A percentile compares a stretch with the other conserved stretches of the same genome.
These are phyloP conservation scores for Austroboletus novae-zelandiae DNA, from an alignment of 1,284 basidiomycete species.

Conservation along the genomic window DNA sequence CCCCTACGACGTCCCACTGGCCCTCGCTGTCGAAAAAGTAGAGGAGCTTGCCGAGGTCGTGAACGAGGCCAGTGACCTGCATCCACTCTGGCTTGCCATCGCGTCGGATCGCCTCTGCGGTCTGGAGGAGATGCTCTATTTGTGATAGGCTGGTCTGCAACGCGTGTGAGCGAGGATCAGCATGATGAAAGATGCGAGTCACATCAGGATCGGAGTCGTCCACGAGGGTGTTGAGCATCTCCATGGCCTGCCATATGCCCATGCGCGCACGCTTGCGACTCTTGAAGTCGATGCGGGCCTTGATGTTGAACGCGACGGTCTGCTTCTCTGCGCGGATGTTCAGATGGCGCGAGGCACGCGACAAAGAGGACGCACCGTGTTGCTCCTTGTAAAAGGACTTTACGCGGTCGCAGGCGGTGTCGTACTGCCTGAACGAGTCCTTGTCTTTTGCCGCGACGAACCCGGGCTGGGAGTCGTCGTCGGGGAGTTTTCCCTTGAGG, in stretches of 20 bases:
- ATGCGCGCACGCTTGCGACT: slow-evolving; percentile 64
- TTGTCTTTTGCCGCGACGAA: slow-evolving; percentile 83
- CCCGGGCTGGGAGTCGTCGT: slow-evolving; percentile 47
- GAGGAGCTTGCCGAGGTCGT: slow-evolving; percentile 85
- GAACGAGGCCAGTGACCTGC: slow-evolving; percentile 86
- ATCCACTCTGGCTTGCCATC: slow-evolving; percentile 91
- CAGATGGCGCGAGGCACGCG: not conserved
- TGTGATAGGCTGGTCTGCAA: slow-evolving; percentile 73
- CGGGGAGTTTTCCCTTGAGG: slow-evolving; percentile 59
- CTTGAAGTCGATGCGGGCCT: slow-evolving; percentile 72
- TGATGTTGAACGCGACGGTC: slow-evolving; percentile 81
- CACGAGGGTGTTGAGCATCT: slow-evolving; percentile 83
- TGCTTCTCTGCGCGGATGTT: slow-evolving; percentile 65
- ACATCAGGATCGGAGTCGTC: slow-evolving; percentile 89
- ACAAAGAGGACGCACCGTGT: slow-evolving; percentile 52
- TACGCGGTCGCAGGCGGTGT: slow-evolving; percentile 82
- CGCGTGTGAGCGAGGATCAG: slow-evolving; percentile 12
- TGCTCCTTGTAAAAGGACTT: slow-evolving; percentile 88
- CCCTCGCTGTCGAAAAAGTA: slow-evolving; percentile 81
- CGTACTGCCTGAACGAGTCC: slow-evolving; percentile 67
- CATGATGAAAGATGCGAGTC: slow-evolving; percentile 22
- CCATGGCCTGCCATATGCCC: slow-evolving; percentile 89
- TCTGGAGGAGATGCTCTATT: slow-evolving; percentile 89
- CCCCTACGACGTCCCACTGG: slow-evolving; percentile 91
- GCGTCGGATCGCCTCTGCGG: slow-evolving; percentile 85